Conservation (phyloP, 2,329 filamentous ascomycete species). For the Chlorencoelia australis region DNA sequence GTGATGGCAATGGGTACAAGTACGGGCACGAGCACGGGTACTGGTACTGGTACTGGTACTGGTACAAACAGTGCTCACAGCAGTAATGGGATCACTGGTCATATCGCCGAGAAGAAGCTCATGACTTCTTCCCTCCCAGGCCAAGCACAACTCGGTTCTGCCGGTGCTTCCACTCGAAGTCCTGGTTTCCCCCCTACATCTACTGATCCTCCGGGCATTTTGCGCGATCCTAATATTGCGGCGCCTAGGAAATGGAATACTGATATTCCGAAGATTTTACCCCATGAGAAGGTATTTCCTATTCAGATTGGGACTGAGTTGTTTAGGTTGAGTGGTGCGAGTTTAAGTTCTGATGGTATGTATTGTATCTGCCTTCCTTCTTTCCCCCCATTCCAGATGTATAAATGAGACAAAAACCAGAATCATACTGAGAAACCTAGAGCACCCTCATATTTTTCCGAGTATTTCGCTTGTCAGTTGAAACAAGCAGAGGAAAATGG, state of each 20-base stretch:
- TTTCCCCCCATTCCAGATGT: background rate
- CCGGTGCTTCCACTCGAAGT: no score
- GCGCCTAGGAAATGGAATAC: constrained; percentile 18
- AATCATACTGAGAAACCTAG: constrained; percentile 40
- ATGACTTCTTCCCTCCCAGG: no score
- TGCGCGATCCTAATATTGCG: constrained; percentile 7
- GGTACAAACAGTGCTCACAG: no score
- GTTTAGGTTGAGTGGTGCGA: constrained; percentile 60
- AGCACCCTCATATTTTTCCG: constrained; percentile 95
- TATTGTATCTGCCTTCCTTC: constrained; percentile 11
- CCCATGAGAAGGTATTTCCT: constrained; percentile 44
- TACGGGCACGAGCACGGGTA: no score
- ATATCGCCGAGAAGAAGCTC: no score
- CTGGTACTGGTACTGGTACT: no score
- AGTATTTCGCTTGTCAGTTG: constrained; percentile 79
- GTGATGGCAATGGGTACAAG: no score
- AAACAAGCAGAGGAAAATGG: constrained; percentile 47
- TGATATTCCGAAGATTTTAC: constrained; percentile 28
- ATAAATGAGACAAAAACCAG: background rate
- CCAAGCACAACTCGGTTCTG: no score
- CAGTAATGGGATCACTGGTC: no score
- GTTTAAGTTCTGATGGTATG: constrained; percentile 62
- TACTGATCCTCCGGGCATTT: constrained; percentile 15
- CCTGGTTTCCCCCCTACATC: no score
- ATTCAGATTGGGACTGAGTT: constrained; percentile 61